Percentiles rank a stretch among this genome's conserved stretches.
Evolutionary conservation across 2,329 filamentous ascomycete species (phyloP).

Genomic region (Xylariaceae sp.): DNA sequence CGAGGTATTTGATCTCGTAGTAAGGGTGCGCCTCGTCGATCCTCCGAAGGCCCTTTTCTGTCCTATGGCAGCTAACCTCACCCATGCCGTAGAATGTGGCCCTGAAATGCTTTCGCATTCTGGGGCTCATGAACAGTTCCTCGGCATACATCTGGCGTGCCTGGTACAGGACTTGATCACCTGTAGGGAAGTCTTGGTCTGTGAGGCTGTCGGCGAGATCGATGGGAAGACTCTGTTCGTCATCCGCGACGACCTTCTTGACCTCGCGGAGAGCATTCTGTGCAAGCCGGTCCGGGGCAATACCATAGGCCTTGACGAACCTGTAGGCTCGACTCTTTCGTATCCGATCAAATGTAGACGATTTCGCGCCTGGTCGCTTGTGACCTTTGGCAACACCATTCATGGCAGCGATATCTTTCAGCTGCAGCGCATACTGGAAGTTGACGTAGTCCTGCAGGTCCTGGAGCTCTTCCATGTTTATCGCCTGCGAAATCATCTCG

Average conservation of each 20-base stretch:
- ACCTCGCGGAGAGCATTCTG: conserved; percentile 76
- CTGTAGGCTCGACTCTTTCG: conserved; percentile 72
- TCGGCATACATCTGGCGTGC: conserved; percentile 86
- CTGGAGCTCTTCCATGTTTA: conserved; percentile 89
- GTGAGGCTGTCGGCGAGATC: conserved; percentile 78
- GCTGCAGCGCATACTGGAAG: conserved; percentile 79
- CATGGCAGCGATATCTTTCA: conserved; percentile 69
- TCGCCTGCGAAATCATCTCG: conserved; percentile 70
- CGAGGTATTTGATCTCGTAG: conserved; percentile 95
- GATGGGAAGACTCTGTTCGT: conserved; percentile 70
- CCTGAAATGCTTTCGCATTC: conserved; percentile 81
- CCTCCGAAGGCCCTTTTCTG: conserved; percentile 85
- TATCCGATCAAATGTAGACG: conserved; percentile 74
- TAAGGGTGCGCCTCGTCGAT: conserved; percentile 95
- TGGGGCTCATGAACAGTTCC: conserved; percentile 79
- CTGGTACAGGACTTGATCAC: conserved; percentile 66
- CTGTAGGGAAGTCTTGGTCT: conserved; percentile 66
- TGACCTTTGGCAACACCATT: conserved; percentile 56
- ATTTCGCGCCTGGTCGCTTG: conserved; percentile 77
- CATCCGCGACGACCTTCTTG: conserved; percentile 75
- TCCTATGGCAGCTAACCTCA: conserved; percentile 78
- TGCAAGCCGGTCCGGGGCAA: conserved; percentile 80
- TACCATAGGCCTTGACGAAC: conserved; percentile 83
- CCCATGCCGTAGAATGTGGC: conserved; percentile 77
- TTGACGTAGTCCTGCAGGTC: conserved; percentile 95